Evolutionary conservation across 176 grass and related monocot genomes (phyloP), one percentile per base, ranked within the genome.

Genomic region (Saccharum officinarum): DNA sequence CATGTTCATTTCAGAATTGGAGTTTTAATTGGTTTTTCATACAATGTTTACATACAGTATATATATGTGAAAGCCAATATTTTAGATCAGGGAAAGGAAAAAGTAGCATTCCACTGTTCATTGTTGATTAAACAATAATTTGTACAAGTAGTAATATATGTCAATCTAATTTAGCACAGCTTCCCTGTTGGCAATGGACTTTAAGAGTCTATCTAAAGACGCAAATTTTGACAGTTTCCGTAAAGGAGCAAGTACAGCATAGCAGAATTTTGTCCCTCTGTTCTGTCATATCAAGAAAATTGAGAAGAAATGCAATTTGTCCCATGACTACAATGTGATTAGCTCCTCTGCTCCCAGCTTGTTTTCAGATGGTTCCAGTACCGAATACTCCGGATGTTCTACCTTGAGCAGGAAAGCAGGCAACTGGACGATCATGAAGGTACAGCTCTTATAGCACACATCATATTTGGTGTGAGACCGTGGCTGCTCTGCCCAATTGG

Each of bases 261-360:
- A 60, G 57, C 57, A 60, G 57, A 60, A 60, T 60, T 59, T 59
- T 60, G 57, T 11, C 22, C 8, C 8, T 23, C 2, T 10, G 22
- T 22, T 8, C 52, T 10, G 22, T n/a, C 7, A 59, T 59, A 59
- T 59, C 55, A 59, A n/a, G 55, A 59, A 59, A 59, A n/a, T 59
- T 59, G 7, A 59, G 20, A 59, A 59, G 55, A n/a, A n/a, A 10
- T n/a, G 20, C 20, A 59, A 10, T 59, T 59, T 59, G 2, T 77
- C 73, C 28, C 73, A 86, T 28, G 92, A 85, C 42, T 89, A 83
- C 59, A 90, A 88, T 13, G 84, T 81, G 78, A 82, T 84, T 20
- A 83, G 61, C 39, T 77, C 81, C 37, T 57, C 60, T 11, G 40
- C 61, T 46, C 74, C 5, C 0, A 68, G 66, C 2, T 16, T 75